Evolutionary conservation across 2,329 filamentous ascomycete species (phyloP).

Genomic region (Aureobasidium sp.): DNA sequence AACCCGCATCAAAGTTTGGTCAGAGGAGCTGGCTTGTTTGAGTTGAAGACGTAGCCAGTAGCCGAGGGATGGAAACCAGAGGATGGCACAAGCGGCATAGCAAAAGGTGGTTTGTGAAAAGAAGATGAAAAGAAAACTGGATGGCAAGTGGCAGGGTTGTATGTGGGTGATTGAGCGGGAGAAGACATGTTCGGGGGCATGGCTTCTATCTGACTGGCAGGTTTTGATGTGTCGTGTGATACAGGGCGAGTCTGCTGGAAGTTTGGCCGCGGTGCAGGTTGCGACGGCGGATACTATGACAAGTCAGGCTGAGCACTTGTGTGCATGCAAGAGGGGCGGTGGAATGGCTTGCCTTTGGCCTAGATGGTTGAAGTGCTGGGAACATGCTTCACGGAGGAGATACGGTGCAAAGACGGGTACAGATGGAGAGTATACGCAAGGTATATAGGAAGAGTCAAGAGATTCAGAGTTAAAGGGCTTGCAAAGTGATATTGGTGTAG

Average conservation of each 20-base stretch:
- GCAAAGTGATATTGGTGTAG: not conserved
- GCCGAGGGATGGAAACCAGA: constrained; percentile 38
- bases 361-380: constrained; percentile 32
- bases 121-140: constrained; percentile 70
- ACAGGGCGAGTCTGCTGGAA: constrained; percentile 27
- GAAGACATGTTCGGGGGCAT: constrained; percentile 34
- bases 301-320: not conserved
- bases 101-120: constrained; percentile 50
- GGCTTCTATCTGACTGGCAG: constrained; percentile 43
- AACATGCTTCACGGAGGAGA: constrained; percentile 27
- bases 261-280: constrained; percentile 18
- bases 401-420: too few relatives aligned
- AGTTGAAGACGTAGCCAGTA: constrained; percentile 35
- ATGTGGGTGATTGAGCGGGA: constrained; percentile 22
- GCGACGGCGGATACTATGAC: constrained; percentile 7
- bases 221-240: constrained; percentile 23
- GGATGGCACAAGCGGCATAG: constrained; percentile 31
- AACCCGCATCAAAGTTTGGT: not conserved
- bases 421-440: too few relatives aligned
- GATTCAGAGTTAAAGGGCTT: not conserved
- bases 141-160: constrained; percentile 56
- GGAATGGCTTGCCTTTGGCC: constrained; percentile 32
- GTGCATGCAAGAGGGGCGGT: not conserved
- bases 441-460: not conserved
- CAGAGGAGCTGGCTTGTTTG: not conserved